These are phyloP conservation scores for Phytophthora citricola DNA, from an alignment of 352 stramenopile genomes.

Conservation along the genomic window DNA sequence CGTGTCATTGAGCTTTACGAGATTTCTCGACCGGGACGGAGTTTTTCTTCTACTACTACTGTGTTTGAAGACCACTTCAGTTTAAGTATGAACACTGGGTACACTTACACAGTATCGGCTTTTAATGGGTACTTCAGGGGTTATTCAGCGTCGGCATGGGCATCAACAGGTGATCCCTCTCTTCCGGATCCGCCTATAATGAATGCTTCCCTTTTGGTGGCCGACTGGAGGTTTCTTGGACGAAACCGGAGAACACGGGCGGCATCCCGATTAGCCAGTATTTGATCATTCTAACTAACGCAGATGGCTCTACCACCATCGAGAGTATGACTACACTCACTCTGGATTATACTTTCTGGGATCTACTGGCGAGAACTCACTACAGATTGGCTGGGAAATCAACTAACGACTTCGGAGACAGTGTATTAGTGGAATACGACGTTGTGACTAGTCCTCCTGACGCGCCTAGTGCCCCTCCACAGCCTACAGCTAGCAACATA, in stretches of 20 bases:
- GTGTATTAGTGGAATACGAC: conserved; percentile 5
- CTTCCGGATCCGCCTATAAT: conserved; percentile 38
- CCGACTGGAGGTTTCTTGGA: conserved; percentile 51
- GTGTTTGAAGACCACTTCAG: conserved; percentile 41
- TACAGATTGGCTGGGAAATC: conserved; percentile 35
- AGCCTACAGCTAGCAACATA: conserved; percentile 28
- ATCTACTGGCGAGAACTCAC: conserved; percentile 27
- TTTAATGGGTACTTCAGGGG: conserved; percentile 53
- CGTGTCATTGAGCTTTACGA: conserved; percentile 51
- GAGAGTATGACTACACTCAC: conserved; percentile 5
- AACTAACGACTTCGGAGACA: conserved; percentile 34
- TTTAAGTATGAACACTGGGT: conserved; percentile 41
- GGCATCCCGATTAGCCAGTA: conserved; percentile 46
- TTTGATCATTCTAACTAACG: conserved; percentile 12
- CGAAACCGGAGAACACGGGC: conserved; percentile 44
- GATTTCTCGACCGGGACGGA: conserved; percentile 33
- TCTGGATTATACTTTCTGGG: conserved; percentile 19
- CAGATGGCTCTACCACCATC: conserved; percentile 7
- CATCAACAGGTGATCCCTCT: conserved; percentile 17
- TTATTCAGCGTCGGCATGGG: not conserved
- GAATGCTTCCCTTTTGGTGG: conserved; percentile 42
- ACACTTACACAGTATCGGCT: conserved; percentile 51
- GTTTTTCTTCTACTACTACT: not conserved
- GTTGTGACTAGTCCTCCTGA: conserved; percentile 32
- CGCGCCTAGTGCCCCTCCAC: conserved; percentile 22